Percentiles rank a stretch among this genome's conserved stretches.
Conservation (phyloP, 2,329 filamentous ascomycete species). For the Bimuria novae-zelandiae region DNA sequence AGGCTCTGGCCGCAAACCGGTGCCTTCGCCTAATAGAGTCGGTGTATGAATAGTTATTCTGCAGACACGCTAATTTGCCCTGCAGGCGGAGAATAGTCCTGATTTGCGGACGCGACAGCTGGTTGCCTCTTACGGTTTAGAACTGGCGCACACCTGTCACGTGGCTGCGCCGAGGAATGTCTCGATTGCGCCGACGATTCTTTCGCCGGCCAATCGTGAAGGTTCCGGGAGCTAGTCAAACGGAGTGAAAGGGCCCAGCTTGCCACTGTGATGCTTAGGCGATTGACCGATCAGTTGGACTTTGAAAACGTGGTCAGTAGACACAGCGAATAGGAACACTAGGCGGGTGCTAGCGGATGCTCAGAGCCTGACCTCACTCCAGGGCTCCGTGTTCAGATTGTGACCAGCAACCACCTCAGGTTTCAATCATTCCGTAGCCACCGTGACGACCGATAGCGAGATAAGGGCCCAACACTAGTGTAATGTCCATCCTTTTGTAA, state of each 20-base stretch:
- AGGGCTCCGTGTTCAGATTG: slow-evolving; percentile 7
- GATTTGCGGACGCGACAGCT: slow-evolving; percentile 26
- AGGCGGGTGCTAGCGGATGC: slow-evolving; percentile 13
- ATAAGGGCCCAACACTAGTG: slow-evolving; percentile 6
- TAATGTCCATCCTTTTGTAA: slow-evolving; percentile 7
- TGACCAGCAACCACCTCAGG: background rate
- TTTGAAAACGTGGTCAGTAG: background rate
- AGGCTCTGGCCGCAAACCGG: background rate
- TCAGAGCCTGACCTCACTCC: slow-evolving; percentile 15
- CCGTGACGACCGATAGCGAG: background rate
- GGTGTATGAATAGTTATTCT: slow-evolving; percentile 1
- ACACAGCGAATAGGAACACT: slow-evolving; percentile 7
- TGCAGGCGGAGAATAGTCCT: slow-evolving; percentile 27
- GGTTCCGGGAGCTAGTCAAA: too few species aligned
- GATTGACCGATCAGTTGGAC: background rate
- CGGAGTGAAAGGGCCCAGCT: too few species aligned
- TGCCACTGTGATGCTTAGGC: background rate
- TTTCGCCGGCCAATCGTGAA: background rate
- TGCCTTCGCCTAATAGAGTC: background rate
- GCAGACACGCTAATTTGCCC: slow-evolving; percentile 12
- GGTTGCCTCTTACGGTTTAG: slow-evolving; percentile 27
- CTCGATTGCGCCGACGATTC: background rate
- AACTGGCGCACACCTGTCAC: slow-evolving; percentile 4
- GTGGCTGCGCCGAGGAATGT: background rate
- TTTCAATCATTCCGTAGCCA: background rate